These are phyloP conservation scores for Leishmania tropica DNA, from an alignment of 208 protist genomes.

Conservation along the genomic window DNA sequence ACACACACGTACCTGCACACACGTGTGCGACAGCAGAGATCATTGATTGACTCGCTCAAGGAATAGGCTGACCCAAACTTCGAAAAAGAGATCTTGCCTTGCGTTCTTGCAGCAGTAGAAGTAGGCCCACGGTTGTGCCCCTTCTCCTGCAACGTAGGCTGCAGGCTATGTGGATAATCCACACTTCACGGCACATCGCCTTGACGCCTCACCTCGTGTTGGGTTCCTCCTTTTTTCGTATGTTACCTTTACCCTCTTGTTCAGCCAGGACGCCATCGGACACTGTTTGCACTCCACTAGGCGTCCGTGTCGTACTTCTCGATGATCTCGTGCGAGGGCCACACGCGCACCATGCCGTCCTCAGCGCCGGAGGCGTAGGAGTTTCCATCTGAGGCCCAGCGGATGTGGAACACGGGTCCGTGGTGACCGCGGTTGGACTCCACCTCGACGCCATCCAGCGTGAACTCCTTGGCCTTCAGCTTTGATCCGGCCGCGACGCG, in stretches of 20 bases:
- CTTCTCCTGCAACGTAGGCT: not conserved
- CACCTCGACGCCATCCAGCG: conserved; percentile 77
- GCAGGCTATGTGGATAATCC: not conserved
- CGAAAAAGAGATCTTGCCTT: not conserved
- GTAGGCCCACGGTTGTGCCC: not conserved
- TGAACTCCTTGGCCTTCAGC: conserved; percentile 93
- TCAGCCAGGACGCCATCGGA: not conserved
- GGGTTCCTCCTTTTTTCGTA: not conserved
- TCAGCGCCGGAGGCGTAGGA: conserved; percentile 90
- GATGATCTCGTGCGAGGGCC: conserved; percentile 90
- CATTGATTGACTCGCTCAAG: not conserved
- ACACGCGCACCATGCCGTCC: conserved; percentile 93
- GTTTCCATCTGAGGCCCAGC: conserved; percentile 87
- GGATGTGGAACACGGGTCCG: conserved; percentile 91
- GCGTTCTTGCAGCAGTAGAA: not conserved
- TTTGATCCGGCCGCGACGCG: conserved; percentile 86
- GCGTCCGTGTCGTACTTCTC: conserved; percentile 69
- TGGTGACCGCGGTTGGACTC: conserved; percentile 92
- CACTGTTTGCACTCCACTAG: conserved; percentile 2
- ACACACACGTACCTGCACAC: not conserved
- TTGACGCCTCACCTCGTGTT: not conserved
- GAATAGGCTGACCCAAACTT: not conserved
- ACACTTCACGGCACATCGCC: not conserved
- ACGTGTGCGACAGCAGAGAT: not conserved
- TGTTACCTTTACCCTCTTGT: not conserved